Evolutionary conservation across 768 basidiomycete species (phyloP).

Genomic region (Leccinum olivaceopallidum): DNA sequence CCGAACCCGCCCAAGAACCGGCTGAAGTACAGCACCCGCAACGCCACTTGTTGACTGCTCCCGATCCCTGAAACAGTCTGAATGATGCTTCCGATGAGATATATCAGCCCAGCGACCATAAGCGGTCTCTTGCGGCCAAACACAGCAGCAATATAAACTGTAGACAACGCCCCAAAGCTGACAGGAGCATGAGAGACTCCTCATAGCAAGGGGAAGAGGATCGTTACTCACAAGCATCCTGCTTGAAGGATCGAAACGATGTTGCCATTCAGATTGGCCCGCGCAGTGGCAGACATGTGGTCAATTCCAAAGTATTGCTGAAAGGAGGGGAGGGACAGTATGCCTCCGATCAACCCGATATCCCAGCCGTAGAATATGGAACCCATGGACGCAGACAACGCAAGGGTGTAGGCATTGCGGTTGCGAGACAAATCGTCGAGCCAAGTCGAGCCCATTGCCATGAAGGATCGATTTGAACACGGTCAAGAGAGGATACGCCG

Average conservation of each 20-base stretch:
- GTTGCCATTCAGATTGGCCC: conserved; percentile 47
- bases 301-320: conserved; percentile 49
- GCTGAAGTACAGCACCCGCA: conserved; percentile 45
- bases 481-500: not conserved
- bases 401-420: conserved; percentile 47
- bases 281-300: conserved; percentile 34
- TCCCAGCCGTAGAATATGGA: conserved; percentile 54
- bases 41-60: conserved; percentile 33
- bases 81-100: conserved; percentile 46
- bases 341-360: conserved; percentile 50
- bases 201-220: not conserved
- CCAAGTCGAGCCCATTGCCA: conserved; percentile 25
- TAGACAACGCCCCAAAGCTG: conserved; percentile 46
- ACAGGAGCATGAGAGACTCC: not conserved
- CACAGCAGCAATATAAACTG: conserved; percentile 39
- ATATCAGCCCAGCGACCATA: conserved; percentile 45
- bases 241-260: conserved; percentile 53
- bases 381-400: conserved; percentile 47
- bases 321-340: conserved; percentile 48
- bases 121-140: conserved; percentile 50
- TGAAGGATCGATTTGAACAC: not conserved
- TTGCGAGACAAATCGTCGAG: conserved; percentile 31
- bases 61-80: conserved; percentile 47
- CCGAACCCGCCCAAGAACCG: conserved; percentile 64
- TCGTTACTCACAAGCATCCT: conserved; percentile 45